A percentile compares a stretch with the other conserved stretches of the same genome.
phyloP scores from a whole-genome alignment of 2,329 filamentous ascomycete genomes.

The Aspergillus cejpii region DNA sequence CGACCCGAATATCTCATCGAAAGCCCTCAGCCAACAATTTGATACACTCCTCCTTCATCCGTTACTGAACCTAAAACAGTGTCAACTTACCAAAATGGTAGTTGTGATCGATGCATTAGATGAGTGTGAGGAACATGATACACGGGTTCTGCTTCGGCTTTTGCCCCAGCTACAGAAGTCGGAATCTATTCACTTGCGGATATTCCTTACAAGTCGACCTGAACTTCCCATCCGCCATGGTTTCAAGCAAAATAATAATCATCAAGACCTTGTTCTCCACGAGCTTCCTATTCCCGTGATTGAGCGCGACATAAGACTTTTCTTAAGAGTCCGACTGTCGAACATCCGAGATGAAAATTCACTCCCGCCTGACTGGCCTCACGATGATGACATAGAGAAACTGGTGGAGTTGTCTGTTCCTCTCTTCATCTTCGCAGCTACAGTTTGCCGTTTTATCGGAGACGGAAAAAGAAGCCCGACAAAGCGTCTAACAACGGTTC shows the following conservation, averaged over 20 bases:
- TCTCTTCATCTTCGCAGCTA: conserved; percentile 17
- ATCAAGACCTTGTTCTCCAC: conserved; percentile 23
- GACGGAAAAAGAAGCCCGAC: conserved; percentile 6
- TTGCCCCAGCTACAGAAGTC: conserved; percentile 12
- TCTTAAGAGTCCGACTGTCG: conserved; percentile 14
- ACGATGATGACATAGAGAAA: not conserved
- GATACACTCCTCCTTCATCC: conserved; percentile 24
- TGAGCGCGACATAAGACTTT: conserved; percentile 21
- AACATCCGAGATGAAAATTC: conserved; percentile 9
- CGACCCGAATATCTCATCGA: conserved; percentile 22
- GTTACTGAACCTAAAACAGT: conserved; percentile 9
- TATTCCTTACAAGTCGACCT: conserved; percentile 28
- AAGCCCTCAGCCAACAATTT: conserved; percentile 25
- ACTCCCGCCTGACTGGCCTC: conserved; percentile 12
- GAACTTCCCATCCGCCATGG: conserved; percentile 22
- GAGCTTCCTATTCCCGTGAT: conserved; percentile 19
- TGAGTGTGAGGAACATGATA: conserved; percentile 22
- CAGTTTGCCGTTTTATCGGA: conserved; percentile 12
- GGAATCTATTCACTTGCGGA: conserved; percentile 14
- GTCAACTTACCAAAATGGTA: conserved; percentile 6
- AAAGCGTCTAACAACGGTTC: conserved; percentile 12
- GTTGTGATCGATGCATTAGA: conserved; percentile 28
- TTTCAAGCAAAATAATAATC: conserved; percentile 13
- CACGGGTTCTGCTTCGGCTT: conserved; percentile 19
- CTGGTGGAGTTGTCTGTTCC: conserved; percentile 11